Base-by-base conservation (phyloP, 2,329 filamentous ascomycete genomes). In the Aspergillus unguis region DNA sequence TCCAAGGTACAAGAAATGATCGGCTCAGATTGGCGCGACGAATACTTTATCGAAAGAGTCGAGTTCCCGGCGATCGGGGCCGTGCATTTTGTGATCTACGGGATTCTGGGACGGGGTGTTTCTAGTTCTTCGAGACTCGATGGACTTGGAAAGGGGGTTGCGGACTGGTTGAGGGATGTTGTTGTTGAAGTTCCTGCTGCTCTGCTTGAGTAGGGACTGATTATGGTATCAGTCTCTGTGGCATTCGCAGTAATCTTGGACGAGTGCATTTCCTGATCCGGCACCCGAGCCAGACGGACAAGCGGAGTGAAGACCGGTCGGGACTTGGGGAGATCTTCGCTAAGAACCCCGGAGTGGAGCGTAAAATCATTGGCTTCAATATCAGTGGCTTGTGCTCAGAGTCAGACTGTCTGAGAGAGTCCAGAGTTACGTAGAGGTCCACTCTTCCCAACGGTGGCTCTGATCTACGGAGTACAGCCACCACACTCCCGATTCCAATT, bases 61-160 rank as follows among this genome's bases (percentile, higher is more conserved):
- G 77, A 80, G 62, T 75, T 80, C 48, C 66, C 70, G 0, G 58
- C 67, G 3, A 69, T 80, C 0, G 62, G 62, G 32, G 77, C 77
- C 0, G 78, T 80, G 23, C 74, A 82, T 56, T 80, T 78, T 64
- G 76, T 80, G 7, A 64, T 80, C 1, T 79, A 79, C 52, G 77
- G 76, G 2, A 68, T 71, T 23, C 60, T 80, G 11, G 75, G 73
- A 0, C 54, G 71, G 0, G 74, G 73, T 0, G 77, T 82, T 3
- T 81, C 77, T 55, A 78, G 77, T 51, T 76, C 74, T 7, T 71
- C 65, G 26, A 60, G 71, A 36, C 56, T 82, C 17, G 80, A 82
- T 65, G 66, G 67, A 8, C 66, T 81, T 56, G 80, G 76, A 1
- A 82, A 82, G 59, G 77, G 78, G 0, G 79, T 81, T 59, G 76